phyloP scores from a whole-genome alignment of 345 rosid species.

The Triadica sebifera region DNA sequence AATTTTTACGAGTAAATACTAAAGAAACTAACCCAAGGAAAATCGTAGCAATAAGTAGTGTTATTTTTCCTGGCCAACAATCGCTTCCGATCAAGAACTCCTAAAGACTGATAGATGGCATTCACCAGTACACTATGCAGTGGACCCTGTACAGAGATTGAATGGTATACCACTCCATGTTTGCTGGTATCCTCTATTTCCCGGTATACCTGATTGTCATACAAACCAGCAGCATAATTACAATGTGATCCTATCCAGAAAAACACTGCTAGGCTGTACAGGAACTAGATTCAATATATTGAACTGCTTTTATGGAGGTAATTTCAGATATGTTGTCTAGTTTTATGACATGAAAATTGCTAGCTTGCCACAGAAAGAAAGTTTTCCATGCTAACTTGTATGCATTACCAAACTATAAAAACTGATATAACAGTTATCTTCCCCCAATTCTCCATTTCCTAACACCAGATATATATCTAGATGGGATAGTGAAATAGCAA shows the following conservation, averaged over 20 bases:
- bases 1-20: conserved; percentile 2
- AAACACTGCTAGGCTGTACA: not conserved
- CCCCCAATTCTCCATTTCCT: not conserved
- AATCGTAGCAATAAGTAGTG: conserved; percentile 97
- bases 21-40: conserved; percentile 71
- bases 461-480: not conserved
- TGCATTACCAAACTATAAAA: not conserved
- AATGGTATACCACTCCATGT: conserved; percentile 61
- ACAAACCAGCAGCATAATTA: conserved; percentile 12
- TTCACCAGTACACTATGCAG: conserved; percentile 63
- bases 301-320: not conserved
- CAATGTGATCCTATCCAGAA: not conserved
- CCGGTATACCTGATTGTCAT: conserved; percentile 69
- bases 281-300: not conserved
- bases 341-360: not conserved
- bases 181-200: conserved; percentile 69
- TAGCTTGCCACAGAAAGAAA: conserved; percentile 1
- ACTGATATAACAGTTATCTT: not conserved
- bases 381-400: not conserved
- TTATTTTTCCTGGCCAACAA: conserved; percentile 73
- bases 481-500: conserved; percentile 2
- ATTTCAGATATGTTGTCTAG: not conserved
- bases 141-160: conserved; percentile 56
- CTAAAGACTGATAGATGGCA: conserved; percentile 69
- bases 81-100: conserved; percentile 76